Evolutionary conservation across 176 grass and related monocot species (phyloP), one percentile per base, ranked within the genome.

Genomic region (Ampelocalamus luodianensis): DNA sequence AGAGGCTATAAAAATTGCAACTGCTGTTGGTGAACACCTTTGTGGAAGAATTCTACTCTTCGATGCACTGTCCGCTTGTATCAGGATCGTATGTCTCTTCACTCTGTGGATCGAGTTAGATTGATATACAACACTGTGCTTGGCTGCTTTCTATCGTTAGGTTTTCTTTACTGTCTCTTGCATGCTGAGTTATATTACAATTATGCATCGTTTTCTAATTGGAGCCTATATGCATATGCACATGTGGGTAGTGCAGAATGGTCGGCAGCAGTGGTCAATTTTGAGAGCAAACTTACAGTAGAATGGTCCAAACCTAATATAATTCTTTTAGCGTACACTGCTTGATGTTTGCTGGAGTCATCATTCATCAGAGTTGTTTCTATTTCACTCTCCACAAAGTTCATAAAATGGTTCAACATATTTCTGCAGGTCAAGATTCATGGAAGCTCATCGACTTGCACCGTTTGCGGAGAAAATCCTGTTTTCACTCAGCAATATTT

Each of bases 1-100:
- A 65, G 96, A 99, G 90, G 96, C 91, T 79, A 92, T 99, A 89
- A 99, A 94, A 72, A 71, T 99, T 85, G 91, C 91, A 42, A 82
- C 83, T 81, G 77, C 66, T 84, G 81, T 99, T 84, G 96, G 93
- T 96, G 96, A 99, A 84, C 86, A 91, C 68, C 91, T 99, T 51
- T 91, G 82, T 68, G 89, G 91, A 82, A 94, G 96, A 87, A 96
- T 96, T 93, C 90, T 99, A 88, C 84, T 96, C 32, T 92, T 99
- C 86, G 96, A 99, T 24, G 90, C 93, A 26, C 81, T 96, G 7
- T 94, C 96, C 74, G 82, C 96, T 88, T 74, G 91, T 76, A 75
- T 92, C 68, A 89, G 88, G 69, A 94, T 87, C 39, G 96, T 99
- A 96, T 3, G 91, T 87, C 34, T 83, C 17, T 94, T 85, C 38